Base-by-base conservation (phyloP, 1,284 basidiomycete genomes). In the Irpex sp. region DNA sequence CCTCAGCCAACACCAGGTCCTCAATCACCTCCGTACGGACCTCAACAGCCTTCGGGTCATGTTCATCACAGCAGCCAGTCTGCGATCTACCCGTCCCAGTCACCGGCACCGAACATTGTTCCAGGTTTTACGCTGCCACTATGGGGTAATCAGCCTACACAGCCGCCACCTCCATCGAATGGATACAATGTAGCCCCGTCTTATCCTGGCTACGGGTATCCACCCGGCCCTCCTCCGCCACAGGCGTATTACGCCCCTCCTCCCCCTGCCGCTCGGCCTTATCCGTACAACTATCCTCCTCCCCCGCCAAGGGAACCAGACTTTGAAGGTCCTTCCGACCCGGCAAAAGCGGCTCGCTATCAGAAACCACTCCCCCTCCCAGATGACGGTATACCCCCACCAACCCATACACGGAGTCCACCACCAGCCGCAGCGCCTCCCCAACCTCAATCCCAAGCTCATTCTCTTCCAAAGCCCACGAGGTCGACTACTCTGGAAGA, bases 261-360 rank as follows among this genome's bases (percentile, higher is more conserved):
- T 10, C 56, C 61, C 5, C 63, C 42, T 1, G 18, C 51, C 1
- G 28, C n/a, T 14, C 65, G 62, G n/a, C 63, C 64, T 8, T 64
- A 65, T 48, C 61, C 64, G 33, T 65, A 67, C 60, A 63, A 63
- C 49, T 64, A 66, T 33, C 63, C 64, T 19, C 58, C 63, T 33
- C 63, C 64, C 14, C 58, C 63, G 9, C 63, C 63, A 28, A 61
- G 59, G 18, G 64, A 65, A 14, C 58, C 59, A 6, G 61, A 65
- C 45, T 56, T 66, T 8, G 58, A 66, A 18, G 21, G 58, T 28
- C 18, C 60, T 45, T 3, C 52, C 36, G 35, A 56, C 36, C 52
- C 52, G 8, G 52, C 52, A 28, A 54, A 54, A n/a, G 23, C 33
- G 4, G 61, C 42, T 42, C 58, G 63, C 5, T 65, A 68, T 51